phyloP scores from a whole-genome alignment of 2,329 filamentous ascomycete species.

The Aphanoascus verrucosus region DNA sequence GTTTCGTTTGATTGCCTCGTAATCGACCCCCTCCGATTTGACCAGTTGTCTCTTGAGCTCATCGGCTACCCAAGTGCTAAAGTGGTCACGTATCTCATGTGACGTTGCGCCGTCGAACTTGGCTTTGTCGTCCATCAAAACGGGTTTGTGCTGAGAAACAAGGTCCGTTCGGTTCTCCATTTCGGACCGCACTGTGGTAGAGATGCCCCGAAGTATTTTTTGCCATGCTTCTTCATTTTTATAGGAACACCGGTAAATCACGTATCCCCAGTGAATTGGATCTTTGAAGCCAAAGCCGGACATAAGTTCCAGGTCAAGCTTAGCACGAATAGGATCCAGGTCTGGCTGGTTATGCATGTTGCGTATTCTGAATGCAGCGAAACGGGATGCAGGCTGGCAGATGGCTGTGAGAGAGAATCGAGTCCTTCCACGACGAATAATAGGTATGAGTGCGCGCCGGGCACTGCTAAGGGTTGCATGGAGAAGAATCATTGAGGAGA shows the following conservation, averaged over 20 bases:
- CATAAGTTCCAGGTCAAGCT: too few species aligned
- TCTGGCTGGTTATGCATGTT: too few species aligned
- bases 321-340: too few species aligned
- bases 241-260: constrained; percentile 17
- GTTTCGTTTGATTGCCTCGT: not conserved
- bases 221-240: constrained; percentile 15
- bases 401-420: too few species aligned
- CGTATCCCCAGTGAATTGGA: constrained; percentile 17
- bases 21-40: not conserved
- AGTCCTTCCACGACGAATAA: too few species aligned
- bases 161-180: constrained; percentile 8
- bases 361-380: too few species aligned
- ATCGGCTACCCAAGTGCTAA: constrained; percentile 10
- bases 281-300: too few species aligned
- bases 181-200: not conserved
- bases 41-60: not conserved
- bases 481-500: too few species aligned
- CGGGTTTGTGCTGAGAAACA: constrained; percentile 11
- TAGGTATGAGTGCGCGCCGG: too few species aligned
- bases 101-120: constrained; percentile 13
- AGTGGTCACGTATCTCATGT: constrained; percentile 15
- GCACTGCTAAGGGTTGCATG: too few species aligned
- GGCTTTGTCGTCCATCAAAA: constrained; percentile 12
- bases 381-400: too few species aligned
- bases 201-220: constrained; percentile 13